Conservation (phyloP, 2,329 filamentous ascomycete genomes). For the Plectosphaerella cucumerina region DNA sequence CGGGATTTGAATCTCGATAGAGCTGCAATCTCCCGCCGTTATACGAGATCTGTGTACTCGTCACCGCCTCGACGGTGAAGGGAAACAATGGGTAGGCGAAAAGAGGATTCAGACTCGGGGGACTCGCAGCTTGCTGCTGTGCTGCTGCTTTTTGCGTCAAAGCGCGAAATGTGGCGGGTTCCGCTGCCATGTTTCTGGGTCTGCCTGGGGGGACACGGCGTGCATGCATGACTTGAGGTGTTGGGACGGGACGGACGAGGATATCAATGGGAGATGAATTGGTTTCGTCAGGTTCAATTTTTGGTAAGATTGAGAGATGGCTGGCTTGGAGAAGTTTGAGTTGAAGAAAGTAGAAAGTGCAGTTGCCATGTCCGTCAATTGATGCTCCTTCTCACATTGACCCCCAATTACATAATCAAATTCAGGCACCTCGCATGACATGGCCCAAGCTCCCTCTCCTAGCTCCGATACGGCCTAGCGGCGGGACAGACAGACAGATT, state of each 20-base stretch:
- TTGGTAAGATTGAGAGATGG: not conserved
- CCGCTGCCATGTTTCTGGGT: not conserved
- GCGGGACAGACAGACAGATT: not conserved
- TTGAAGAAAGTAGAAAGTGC: too few relatives aligned
- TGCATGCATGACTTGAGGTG: not conserved
- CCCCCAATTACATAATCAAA: too few relatives aligned
- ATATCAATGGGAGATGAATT: not conserved
- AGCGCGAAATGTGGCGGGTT: not conserved
- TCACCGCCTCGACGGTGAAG: not conserved
- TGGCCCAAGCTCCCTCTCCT: constrained; percentile 1
- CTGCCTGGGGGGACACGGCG: not conserved
- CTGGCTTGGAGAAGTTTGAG: too few relatives aligned
- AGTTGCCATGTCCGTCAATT: too few relatives aligned
- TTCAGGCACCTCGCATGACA: not conserved
- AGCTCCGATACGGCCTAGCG: not conserved
- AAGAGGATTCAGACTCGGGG: not conserved
- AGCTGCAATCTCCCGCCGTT: constrained; percentile 14
- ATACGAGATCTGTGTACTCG: constrained; percentile 14
- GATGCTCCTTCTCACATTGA: too few relatives aligned
- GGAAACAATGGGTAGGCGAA: not conserved
- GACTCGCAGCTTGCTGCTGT: not conserved
- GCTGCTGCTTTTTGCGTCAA: not conserved
- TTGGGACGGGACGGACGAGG: not conserved
- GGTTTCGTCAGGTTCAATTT: not conserved
- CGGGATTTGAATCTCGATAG: constrained; percentile 13